Evolutionary conservation across 225 moss, liverwort and hornwort species (phyloP), one percentile per base, ranked within the genome.

Genomic region (Bryum argenteum): DNA sequence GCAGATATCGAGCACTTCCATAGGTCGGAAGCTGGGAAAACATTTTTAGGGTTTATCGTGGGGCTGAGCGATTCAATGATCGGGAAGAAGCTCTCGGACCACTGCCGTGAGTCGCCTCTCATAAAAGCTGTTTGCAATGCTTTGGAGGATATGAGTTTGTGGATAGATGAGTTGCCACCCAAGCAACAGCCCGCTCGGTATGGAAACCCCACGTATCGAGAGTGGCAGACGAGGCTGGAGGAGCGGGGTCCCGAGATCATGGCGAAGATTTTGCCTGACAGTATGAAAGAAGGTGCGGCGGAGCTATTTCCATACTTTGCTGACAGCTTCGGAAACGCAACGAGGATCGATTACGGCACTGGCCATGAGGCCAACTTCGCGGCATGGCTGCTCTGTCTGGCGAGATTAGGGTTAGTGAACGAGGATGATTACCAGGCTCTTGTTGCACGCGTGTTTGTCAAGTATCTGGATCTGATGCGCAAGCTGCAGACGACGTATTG

Each of bases 341-440:
- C 86, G 63, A 84, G 96, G 59, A 96, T 96, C 79, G 96, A 96
- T 77, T 96, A 83, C 59, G 96, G 96, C 15, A 96, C 96, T 42
- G 96, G 96, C 13, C 96, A 96, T 59, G 96, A 96, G 79, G 83
- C 90, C 33, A 96, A 96, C 72, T 96, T 96, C 63, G 91, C 93
- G 14, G 96, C 96, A 12, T 96, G 91, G 82, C 67, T 96, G 77
- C 83, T 93, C 47, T 96, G 96, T 65, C 74, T 96, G 71, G 90
- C 86, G 19, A 89, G 93, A 59, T 82, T 96, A 69, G 96, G 90
- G 62, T 54, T 96, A 59, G 58, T 96, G 72, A 65, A 72, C 61
- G 85, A 88, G 75, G 93, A 89, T 39, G 96, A 96, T 69, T 96
- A 93, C 65, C 96, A 93, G 72, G 96, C 96, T 6, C 33, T 93